Evolutionary conservation across 179 eudicot genomes (phyloP).

Genomic region (Heliamphora ciliata): DNA sequence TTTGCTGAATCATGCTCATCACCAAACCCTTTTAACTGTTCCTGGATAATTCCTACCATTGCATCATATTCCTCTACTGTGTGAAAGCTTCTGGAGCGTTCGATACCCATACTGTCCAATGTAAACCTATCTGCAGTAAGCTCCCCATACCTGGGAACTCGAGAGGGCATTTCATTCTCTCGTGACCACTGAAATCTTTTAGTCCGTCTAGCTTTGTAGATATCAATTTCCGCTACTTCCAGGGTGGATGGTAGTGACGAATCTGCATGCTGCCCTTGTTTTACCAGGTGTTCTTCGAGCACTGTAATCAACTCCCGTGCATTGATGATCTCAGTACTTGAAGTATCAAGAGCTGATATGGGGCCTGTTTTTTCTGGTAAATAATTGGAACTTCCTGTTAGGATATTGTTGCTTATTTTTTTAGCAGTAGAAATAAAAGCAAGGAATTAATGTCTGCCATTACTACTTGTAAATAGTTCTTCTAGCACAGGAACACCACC

Average conservation of each 20-base stretch:
- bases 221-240: not conserved
- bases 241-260: not conserved
- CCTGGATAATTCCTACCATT: constrained; percentile 19
- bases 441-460: not conserved
- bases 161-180: not conserved
- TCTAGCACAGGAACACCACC: constrained; percentile 7
- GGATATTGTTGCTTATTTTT: not conserved
- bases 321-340: constrained; percentile 1
- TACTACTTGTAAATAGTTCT: not conserved
- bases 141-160: not conserved
- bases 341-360: not conserved
- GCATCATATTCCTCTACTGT: constrained; percentile 31
- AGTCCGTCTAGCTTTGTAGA: constrained; percentile 12
- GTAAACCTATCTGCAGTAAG: constrained; percentile 4
- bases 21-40: not conserved
- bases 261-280: not conserved
- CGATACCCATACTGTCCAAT: not conserved
- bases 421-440: not conserved
- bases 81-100: constrained; percentile 27
- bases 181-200: constrained; percentile 18
- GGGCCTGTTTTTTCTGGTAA: not conserved
- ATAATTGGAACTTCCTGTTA: not conserved
- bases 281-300: not conserved
- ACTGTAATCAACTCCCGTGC: not conserved
- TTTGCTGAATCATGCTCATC: constrained; percentile 7